Percentiles rank a stretch among this genome's conserved stretches.
phyloP scores from a whole-genome alignment of 371 early-diverging fungal species.

The Mucor saturninus region DNA sequence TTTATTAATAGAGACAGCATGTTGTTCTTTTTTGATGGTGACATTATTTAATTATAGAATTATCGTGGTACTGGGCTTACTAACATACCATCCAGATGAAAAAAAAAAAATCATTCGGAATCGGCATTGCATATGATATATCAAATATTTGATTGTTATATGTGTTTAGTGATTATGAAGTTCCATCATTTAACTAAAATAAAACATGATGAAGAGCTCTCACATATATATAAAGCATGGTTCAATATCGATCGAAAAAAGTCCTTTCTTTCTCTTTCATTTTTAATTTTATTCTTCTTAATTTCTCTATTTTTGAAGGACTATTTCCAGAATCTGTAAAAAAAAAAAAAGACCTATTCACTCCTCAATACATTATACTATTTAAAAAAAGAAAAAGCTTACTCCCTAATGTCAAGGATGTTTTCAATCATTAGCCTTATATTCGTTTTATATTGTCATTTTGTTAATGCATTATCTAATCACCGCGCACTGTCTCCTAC shows the following conservation, averaged over 20 bases:
- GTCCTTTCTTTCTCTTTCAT: too few relatives aligned
- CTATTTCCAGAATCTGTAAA: too few relatives aligned
- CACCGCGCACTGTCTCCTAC: conserved; percentile 4
- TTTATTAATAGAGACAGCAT: background rate
- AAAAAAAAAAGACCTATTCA: too few relatives aligned
- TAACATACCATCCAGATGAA: background rate
- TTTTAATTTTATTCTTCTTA: too few relatives aligned
- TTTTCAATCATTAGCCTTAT: background rate
- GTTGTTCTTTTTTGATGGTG: background rate
- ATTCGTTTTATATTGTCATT: background rate
- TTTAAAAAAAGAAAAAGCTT: too few relatives aligned
- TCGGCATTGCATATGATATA: conserved; percentile 3
- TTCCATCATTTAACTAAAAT: too few relatives aligned
- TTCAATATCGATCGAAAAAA: too few relatives aligned
- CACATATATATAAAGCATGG: background rate
- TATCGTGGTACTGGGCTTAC: background rate
- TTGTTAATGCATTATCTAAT: background rate
- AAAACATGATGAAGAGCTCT: background rate
- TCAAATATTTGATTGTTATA: background rate
- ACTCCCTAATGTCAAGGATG: background rate
- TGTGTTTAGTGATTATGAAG: too few relatives aligned
- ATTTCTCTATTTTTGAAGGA: too few relatives aligned
- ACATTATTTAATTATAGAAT: background rate
- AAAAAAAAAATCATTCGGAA: background rate
- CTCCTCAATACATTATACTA: too few relatives aligned